These are phyloP conservation scores for Suillus clintonianus DNA, from an alignment of 768 basidiomycete species.

Conservation along the genomic window DNA sequence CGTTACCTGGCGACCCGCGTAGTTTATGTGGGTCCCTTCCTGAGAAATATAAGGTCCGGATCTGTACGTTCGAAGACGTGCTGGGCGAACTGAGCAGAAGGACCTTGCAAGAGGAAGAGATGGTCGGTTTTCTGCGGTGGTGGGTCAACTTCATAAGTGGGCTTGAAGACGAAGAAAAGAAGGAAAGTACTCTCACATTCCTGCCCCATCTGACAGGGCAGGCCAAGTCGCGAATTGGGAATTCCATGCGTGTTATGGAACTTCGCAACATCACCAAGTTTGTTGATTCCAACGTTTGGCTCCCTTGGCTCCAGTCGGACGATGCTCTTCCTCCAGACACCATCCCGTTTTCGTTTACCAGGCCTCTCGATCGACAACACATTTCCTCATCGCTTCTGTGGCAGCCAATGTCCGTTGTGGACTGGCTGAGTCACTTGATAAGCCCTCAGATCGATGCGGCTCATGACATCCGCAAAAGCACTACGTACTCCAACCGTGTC, in stretches of 20 bases:
- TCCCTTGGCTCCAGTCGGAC: slow-evolving; percentile 61
- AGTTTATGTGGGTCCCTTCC: slow-evolving; percentile 64
- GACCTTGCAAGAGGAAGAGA: slow-evolving; percentile 68
- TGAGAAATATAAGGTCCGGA: slow-evolving; percentile 59
- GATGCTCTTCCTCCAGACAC: slow-evolving; percentile 76
- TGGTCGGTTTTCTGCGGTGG: slow-evolving; percentile 83
- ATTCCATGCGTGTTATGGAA: slow-evolving; percentile 43
- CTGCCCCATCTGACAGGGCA: not conserved
- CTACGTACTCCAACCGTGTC: slow-evolving; percentile 77
- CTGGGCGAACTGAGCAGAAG: slow-evolving; percentile 66
- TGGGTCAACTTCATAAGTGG: slow-evolving; percentile 49
- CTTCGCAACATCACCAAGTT: slow-evolving; percentile 66
- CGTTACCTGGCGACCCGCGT: slow-evolving; percentile 51
- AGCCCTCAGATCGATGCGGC: slow-evolving; percentile 45
- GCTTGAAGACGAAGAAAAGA: slow-evolving; percentile 26
- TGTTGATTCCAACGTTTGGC: slow-evolving; percentile 58
- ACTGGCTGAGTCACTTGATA: slow-evolving; percentile 72
- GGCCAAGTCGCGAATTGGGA: not conserved
- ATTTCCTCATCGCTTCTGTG: slow-evolving; percentile 68
- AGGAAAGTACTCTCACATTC: slow-evolving; percentile 9
- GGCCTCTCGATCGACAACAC: slow-evolving; percentile 49
- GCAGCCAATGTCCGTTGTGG: slow-evolving; percentile 66
- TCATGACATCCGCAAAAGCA: slow-evolving; percentile 59
- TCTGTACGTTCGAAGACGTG: slow-evolving; percentile 78
- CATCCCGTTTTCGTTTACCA: slow-evolving; percentile 66